A percentile compares a stretch with the other conserved stretches of the same genome.
These are phyloP conservation scores for Circinella minor DNA, from an alignment of 371 early-diverging fungal genomes.

Conservation along the genomic window DNA sequence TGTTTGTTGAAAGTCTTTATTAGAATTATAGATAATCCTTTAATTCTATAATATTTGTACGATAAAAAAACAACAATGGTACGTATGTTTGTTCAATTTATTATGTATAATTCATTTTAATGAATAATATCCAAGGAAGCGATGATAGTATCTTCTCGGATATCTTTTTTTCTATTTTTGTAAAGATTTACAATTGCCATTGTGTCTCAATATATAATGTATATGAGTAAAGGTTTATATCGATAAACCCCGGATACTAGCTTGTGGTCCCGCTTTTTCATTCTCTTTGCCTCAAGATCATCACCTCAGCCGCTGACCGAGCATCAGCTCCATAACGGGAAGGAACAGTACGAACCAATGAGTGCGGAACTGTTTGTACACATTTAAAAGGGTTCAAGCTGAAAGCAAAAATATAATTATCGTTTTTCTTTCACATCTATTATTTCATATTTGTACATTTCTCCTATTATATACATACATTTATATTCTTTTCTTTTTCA, in stretches of 20 bases:
- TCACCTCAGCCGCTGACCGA: background rate
- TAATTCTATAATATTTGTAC: too few species aligned
- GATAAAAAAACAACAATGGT: too few species aligned
- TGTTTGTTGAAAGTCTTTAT: too few species aligned
- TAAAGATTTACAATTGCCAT: background rate
- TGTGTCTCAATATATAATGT: background rate
- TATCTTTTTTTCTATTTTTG: background rate
- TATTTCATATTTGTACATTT: background rate
- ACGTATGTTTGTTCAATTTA: too few species aligned
- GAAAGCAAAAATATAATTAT: background rate
- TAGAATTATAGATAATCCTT: too few species aligned
- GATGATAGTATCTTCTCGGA: too few species aligned
- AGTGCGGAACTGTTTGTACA: constrained; percentile 1
- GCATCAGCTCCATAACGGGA: background rate
- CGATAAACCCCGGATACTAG: constrained; percentile 2
- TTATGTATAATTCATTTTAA: too few species aligned
- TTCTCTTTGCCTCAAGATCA: background rate
- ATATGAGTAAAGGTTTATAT: background rate
- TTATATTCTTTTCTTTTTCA: background rate
- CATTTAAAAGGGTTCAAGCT: constrained; percentile 10
- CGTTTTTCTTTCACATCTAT: background rate
- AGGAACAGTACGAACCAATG: constrained; percentile 3
- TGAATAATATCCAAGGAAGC: too few species aligned
- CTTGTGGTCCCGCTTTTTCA: constrained; percentile 1
- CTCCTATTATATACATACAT: background rate